These are phyloP conservation scores for Stropharia rugosoannulata DNA, from an alignment of 768 basidiomycete species.

Conservation along the genomic window DNA sequence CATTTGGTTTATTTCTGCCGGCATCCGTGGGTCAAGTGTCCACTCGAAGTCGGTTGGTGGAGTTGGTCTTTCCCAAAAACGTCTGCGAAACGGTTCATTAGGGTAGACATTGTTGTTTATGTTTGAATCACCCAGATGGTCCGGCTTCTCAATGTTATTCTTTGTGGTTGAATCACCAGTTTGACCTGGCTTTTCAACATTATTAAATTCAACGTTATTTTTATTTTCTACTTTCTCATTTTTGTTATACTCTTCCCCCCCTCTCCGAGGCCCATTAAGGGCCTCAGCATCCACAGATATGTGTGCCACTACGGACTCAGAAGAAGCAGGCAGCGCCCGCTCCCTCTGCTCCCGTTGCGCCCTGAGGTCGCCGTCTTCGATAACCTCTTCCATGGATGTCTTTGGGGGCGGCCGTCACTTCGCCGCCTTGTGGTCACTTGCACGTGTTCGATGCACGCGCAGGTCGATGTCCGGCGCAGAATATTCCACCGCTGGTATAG, in stretches of 20 bases:
- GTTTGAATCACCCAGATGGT: neutral
- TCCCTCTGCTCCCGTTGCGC: neutral
- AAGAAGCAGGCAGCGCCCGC: neutral
- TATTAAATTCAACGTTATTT: no score
- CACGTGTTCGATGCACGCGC: neutral
- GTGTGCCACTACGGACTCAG: neutral
- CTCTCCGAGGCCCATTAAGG: neutral
- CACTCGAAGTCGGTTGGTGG: no score
- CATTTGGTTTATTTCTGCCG: constrained; percentile 14
- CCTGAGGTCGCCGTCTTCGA: neutral
- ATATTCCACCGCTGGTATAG: neutral
- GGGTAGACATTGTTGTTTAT: no score
- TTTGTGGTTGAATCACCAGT: neutral
- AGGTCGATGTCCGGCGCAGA: neutral
- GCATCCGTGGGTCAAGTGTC: constrained; percentile 11
- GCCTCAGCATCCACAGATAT: neutral
- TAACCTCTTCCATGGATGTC: neutral
- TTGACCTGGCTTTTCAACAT: neutral
- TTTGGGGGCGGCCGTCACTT: neutral
- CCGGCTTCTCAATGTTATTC: neutral
- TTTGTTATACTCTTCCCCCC: neutral
- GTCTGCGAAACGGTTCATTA: no score
- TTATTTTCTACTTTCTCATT: neutral
- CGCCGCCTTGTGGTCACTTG: neutral
- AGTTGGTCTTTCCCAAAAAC: neutral